Percentiles rank a stretch among this genome's conserved stretches.
phyloP scores from a whole-genome alignment of 345 rosid species.

The Mallotus nudiflorus region DNA sequence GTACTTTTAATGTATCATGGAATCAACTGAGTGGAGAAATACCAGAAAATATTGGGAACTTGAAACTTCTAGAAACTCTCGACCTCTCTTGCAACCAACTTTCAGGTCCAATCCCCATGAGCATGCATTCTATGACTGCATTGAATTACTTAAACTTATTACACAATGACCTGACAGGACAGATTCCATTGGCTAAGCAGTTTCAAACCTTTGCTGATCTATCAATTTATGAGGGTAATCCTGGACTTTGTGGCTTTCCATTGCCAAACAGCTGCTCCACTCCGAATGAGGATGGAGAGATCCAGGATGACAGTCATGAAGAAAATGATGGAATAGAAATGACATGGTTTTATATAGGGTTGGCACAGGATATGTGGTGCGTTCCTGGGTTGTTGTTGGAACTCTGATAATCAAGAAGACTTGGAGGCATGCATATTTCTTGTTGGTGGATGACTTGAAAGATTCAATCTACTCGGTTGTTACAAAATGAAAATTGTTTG shows the following conservation, averaged over 20 bases:
- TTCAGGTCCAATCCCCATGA: conserved; percentile 21
- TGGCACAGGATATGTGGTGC: conserved; percentile 7
- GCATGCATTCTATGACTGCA: conserved; percentile 23
- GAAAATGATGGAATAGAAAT: conserved; percentile 1
- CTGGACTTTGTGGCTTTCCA: conserved; percentile 20
- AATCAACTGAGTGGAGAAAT: conserved; percentile 17
- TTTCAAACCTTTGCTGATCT: conserved; percentile 22
- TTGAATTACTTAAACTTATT: conserved; percentile 27
- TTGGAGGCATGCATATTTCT: conserved; percentile 16
- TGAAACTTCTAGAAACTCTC: conserved; percentile 11
- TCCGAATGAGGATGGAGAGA: background rate
- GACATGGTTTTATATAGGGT: background rate
- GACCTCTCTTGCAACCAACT: conserved; percentile 24
- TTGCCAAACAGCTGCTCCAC: conserved; percentile 14
- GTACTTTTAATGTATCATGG: conserved; percentile 13
- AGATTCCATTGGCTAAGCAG: conserved; percentile 23
- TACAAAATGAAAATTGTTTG: background rate
- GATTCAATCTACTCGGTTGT: background rate
- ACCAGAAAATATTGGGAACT: conserved; percentile 11
- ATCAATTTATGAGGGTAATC: conserved; percentile 24
- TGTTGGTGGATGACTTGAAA: background rate
- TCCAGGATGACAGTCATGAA: background rate
- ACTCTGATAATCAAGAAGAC: conserved; percentile 6
- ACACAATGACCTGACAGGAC: conserved; percentile 28
- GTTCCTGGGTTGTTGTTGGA: conserved; percentile 14